Evolutionary conservation across 2,329 filamentous ascomycete species (phyloP).

Genomic region (Botrytis byssoidea): DNA sequence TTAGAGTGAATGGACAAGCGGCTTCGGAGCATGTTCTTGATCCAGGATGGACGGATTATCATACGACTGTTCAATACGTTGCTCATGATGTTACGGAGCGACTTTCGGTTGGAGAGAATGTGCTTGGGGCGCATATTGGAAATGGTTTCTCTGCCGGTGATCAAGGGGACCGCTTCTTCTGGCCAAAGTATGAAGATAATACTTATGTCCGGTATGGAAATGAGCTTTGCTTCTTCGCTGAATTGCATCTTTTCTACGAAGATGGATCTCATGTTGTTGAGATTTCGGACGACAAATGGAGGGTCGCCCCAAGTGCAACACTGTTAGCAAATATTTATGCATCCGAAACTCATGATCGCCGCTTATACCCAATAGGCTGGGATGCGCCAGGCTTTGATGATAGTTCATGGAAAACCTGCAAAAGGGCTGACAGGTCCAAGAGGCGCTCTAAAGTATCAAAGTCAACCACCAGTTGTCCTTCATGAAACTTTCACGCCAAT

Average conservation of each 20-base stretch:
- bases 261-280: neutral
- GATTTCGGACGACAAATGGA: neutral
- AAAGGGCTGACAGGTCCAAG: neutral
- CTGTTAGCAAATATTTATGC: neutral
- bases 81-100: neutral
- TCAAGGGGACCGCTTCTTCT: neutral
- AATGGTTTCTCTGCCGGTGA: neutral
- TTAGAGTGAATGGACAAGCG: neutral
- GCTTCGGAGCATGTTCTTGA: neutral
- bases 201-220: neutral
- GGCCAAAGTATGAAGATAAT: neutral
- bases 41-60: neutral
- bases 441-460: neutral
- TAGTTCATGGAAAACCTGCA: neutral
- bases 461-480: neutral
- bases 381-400: neutral
- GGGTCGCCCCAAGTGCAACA: neutral
- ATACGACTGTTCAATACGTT: neutral
- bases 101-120: neutral
- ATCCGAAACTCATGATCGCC: neutral
- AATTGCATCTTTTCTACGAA: neutral
- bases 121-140: neutral
- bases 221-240: neutral
- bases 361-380: neutral
- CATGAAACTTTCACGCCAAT: neutral